Base-by-base conservation (phyloP, 768 basidiomycete genomes). In the Mycena haematopus region DNA sequence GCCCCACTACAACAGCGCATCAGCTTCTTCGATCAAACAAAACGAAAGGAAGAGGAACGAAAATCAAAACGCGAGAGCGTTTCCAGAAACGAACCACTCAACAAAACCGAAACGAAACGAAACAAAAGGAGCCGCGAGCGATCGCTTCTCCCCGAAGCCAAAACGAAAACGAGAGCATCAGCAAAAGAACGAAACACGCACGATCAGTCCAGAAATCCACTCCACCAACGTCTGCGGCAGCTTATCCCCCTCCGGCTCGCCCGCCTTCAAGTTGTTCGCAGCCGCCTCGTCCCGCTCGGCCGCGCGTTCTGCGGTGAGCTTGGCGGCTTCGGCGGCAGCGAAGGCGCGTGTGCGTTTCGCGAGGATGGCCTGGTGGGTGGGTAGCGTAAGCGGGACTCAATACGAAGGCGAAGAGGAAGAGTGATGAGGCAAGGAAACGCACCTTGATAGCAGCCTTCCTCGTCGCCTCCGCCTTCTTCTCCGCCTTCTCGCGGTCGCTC, bases 391-490 rank as follows among this genome's bases (percentile, higher is more conserved):
- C 29, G 29, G 4, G 4, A 31, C 6, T 47, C 6, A 25, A 25
- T 2, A 22, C 10, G 24, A 7, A 8, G n/a, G 11, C 24, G 4
- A 31, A 31, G 29, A 9, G 29, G 29, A 24, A 2, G 9, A 9
- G 11, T 47, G n/a, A 47, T 24, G 17, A 25, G 5, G 22, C 22
- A 25, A 19, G 10, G 14, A 3, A 7, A 29, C 46, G 46, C 27
- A 49, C 47, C 60, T 62, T 56, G 33, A 56, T 60, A 2, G 59
- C 59, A 9, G 59, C 52, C 52, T 55, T 54, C 31, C 59, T 44
- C 44, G 21, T 24, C 44, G 31, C 25, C 52, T 60, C 54, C 10
- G 49, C 60, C 17, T 29, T 47, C 49, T 56, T 56, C 55, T 45
- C 44, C 21, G 44, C 44, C 44, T 45, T 45, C 21, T 13, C 22